Percentiles rank a stretch among this genome's conserved stretches.
phyloP scores from a whole-genome alignment of 148 eudicot genomes.

The Rhododendron ferrugineum region DNA sequence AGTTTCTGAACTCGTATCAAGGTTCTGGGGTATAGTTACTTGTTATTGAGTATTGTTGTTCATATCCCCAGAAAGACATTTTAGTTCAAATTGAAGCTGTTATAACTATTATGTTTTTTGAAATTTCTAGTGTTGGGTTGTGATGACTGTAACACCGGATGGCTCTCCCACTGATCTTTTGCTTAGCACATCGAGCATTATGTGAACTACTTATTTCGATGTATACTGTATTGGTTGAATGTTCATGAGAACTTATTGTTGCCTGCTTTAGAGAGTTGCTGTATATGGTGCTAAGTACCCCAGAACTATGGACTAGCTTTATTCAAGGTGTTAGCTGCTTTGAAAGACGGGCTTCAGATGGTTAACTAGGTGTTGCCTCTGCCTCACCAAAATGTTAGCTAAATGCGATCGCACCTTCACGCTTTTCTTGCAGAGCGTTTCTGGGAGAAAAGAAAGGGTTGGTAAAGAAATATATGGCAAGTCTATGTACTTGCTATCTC shows the following conservation, averaged over 20 bases:
- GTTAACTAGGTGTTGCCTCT: neutral
- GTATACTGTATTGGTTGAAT: neutral
- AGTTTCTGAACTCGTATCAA: constrained; percentile 20
- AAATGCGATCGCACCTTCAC: neutral
- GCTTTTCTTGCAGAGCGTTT: neutral
- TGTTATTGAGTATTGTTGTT: neutral
- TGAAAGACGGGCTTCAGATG: neutral
- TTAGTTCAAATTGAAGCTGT: neutral
- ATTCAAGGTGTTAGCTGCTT: neutral
- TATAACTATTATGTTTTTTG: neutral
- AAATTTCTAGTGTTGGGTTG: neutral
- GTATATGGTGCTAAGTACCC: neutral
- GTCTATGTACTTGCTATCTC: no score
- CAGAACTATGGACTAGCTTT: neutral
- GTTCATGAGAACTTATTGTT: neutral
- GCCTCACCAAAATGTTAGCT: neutral
- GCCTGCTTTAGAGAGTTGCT: neutral
- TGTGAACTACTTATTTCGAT: neutral
- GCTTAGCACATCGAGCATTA: neutral
- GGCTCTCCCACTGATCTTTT: neutral
- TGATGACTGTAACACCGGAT: neutral
- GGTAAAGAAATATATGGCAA: neutral
- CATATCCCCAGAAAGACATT: neutral
- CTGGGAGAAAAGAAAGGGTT: neutral
- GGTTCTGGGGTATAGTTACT: neutral